Evolutionary conservation across 305 asterid species (phyloP).

Genomic region (Petunia hybrid): DNA sequence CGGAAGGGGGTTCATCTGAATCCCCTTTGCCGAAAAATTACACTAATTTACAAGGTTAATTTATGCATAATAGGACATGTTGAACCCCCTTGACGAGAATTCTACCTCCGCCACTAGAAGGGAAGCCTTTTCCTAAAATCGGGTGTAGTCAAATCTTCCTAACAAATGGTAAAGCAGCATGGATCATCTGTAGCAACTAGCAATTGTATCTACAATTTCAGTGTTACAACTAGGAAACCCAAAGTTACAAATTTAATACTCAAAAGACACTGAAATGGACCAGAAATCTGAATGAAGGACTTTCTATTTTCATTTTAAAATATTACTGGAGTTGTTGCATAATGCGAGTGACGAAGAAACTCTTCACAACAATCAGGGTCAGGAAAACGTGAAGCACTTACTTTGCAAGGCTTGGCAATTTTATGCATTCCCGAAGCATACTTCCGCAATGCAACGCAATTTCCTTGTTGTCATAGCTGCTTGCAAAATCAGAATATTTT

Average conservation of each 20-base stretch:
- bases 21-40: too few species aligned
- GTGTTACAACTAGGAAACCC: not conserved
- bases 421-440: slow-evolving; percentile 98
- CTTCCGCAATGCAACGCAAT: slow-evolving; percentile 94
- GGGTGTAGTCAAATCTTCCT: not conserved
- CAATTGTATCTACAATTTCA: not conserved
- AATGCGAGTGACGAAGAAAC: slow-evolving; percentile 27
- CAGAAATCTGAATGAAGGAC: not conserved
- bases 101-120: not conserved
- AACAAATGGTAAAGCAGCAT: not conserved
- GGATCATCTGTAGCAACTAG: not conserved
- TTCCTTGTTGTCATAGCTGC: slow-evolving; percentile 96
- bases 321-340: not conserved
- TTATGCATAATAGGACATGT: too few species aligned
- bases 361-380: slow-evolving; percentile 12
- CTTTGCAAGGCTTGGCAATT: slow-evolving; percentile 87
- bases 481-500: slow-evolving; percentile 36
- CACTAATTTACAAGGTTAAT: too few species aligned
- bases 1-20: too few species aligned
- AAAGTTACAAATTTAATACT: not conserved
- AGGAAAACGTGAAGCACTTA: slow-evolving; percentile 48
- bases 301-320: not conserved
- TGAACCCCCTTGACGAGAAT: too few species aligned
- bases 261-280: not conserved
- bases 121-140: not conserved